These are phyloP conservation scores for Dimocarpus longan DNA, from an alignment of 345 rosid species.

Conservation along the genomic window DNA sequence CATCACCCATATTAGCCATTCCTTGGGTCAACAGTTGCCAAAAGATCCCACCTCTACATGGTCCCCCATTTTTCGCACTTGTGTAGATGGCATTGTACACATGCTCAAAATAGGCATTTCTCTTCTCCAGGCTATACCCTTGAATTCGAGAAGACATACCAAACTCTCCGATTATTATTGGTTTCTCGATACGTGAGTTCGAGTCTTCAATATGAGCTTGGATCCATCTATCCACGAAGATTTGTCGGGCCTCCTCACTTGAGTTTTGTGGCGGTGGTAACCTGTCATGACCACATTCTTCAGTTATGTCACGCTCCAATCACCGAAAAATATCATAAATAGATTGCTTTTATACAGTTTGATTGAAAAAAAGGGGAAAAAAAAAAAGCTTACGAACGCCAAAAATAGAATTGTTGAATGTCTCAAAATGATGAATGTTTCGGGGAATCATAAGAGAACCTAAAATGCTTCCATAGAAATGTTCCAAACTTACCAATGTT, in stretches of 20 bases:
- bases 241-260: constrained; percentile 39
- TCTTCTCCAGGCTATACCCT: constrained; percentile 49
- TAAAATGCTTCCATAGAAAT: too few species aligned
- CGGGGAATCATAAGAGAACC: too few species aligned
- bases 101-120: constrained; percentile 48
- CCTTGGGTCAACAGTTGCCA: constrained; percentile 66
- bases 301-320: background rate
- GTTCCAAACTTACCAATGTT: constrained; percentile 50
- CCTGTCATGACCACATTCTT: constrained; percentile 43
- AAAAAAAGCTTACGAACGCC: too few species aligned
- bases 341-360: too few species aligned
- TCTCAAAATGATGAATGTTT: too few species aligned
- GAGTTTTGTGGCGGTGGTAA: constrained; percentile 26
- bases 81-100: constrained; percentile 49
- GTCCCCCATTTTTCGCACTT: constrained; percentile 45
- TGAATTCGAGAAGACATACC: constrained; percentile 53
- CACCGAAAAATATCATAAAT: too few species aligned
- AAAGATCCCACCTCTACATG: constrained; percentile 66
- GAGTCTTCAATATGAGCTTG: constrained; percentile 53
- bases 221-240: constrained; percentile 60
- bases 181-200: constrained; percentile 45
- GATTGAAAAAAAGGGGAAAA: too few species aligned
- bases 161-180: constrained; percentile 63
- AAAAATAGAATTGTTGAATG: too few species aligned
- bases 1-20: constrained; percentile 54